Evolutionary conservation across 352 stramenopile genomes (phyloP).

Genomic region (Blastocystis sp.): DNA sequence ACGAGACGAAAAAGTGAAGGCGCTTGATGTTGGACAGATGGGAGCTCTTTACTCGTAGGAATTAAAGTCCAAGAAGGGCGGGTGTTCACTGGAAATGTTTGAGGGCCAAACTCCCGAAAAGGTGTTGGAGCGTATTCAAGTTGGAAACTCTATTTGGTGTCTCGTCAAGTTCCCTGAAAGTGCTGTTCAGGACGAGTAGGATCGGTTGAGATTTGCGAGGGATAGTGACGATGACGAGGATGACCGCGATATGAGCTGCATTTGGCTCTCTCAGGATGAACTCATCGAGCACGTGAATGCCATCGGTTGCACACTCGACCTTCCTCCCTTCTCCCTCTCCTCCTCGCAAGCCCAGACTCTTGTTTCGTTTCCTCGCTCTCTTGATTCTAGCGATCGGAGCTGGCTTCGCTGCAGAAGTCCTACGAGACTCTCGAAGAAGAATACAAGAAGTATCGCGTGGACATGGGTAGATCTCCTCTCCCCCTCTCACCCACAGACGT

Average conservation of each 20-base stretch:
- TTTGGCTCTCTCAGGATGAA: constrained; percentile 13
- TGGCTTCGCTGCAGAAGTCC: not conserved
- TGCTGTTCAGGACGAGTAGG: not conserved
- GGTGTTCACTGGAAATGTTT: not conserved
- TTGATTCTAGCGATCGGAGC: not conserved
- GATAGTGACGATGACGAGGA: constrained; percentile 10
- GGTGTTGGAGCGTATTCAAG: constrained; percentile 26
- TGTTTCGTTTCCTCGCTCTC: not conserved
- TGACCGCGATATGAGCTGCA: not conserved
- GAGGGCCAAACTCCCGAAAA: constrained; percentile 1
- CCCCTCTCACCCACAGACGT: not conserved
- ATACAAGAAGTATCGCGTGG: constrained; percentile 33
- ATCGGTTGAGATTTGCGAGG: not conserved
- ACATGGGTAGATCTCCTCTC: not conserved
- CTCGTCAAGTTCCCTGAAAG: not conserved
- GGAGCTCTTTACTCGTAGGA: not conserved
- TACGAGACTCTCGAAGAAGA: constrained; percentile 13
- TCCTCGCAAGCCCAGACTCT: not conserved
- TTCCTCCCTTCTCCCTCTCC: constrained; percentile 17
- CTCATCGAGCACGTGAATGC: constrained; percentile 22
- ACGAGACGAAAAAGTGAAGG: not conserved
- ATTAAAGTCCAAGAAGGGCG: constrained; percentile 9
- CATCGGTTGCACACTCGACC: constrained; percentile 17
- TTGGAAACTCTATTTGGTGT: constrained; percentile 20
- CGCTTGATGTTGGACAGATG: not conserved